Base-by-base conservation (phyloP, 257 asterid species). In the Striga asiatica region DNA sequence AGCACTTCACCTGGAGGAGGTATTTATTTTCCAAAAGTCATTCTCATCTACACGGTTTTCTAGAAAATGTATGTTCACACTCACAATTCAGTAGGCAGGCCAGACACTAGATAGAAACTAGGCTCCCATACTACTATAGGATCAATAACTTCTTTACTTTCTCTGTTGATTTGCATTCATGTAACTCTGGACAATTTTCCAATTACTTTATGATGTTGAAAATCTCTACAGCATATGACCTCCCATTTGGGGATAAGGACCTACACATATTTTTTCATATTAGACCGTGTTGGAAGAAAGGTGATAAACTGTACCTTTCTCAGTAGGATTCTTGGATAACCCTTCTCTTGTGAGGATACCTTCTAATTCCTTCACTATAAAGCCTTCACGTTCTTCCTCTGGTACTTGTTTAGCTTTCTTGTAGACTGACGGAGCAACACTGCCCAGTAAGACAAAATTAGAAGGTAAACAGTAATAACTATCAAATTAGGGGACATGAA, bases 381-480 rank as follows among this genome's bases (percentile, higher is more conserved):
- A 74, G 59, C 79, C 82, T 77, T 88, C 97, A 13, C 93, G 82
- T 54, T 84, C 68, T 71, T 54, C 65, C 1, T 84, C 95, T 42
- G 95, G 71, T 52, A 71, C 94, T 81, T 77, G 85, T 76, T 88
- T 92, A 52, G 77, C 99, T 73, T 80, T 92, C 83, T 76, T 92
- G 74, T 92, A 92, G 57, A 92, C 62, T 17, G 70, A 8, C 59
- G 97, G 97, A 54, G 91, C 81, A 76, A 92, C 72, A 49, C 97
- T 92, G 81, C 50, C 70, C 45, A 73, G 28, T 29, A 31, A 62
- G 62, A 71, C 45, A 51, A 55, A 9, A 58, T n/a, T 27, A 50
- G 41, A 12, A 42, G 5, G 23, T 19, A 14, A 39, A n/a, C 9
- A 14, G 11, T 4, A 32, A 48, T 9, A 38, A 41, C 25, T 20